Percentiles rank a stretch among this genome's conserved stretches.
phyloP scores from a whole-genome alignment of 2,329 filamentous ascomycete genomes.

The Zelopaecilomyces penicillatus region DNA sequence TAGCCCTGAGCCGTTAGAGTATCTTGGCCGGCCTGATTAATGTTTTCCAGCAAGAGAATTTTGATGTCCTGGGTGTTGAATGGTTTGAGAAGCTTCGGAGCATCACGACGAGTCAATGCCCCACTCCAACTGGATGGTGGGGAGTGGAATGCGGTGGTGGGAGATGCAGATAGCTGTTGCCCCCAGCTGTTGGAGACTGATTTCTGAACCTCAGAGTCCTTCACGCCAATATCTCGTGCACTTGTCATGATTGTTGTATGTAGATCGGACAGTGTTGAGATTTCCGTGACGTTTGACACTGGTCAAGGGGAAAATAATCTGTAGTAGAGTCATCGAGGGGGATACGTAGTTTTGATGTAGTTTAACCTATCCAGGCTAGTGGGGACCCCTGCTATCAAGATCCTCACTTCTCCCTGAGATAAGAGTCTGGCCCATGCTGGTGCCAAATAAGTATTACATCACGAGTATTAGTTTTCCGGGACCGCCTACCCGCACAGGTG shows the following conservation, averaged over 20 bases:
- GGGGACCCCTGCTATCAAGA: too few species aligned
- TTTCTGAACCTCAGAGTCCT: slow-evolving; percentile 25
- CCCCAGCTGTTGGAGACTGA: slow-evolving; percentile 52
- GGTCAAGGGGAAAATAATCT: too few species aligned
- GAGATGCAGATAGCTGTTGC: slow-evolving; percentile 58
- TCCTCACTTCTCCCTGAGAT: too few species aligned
- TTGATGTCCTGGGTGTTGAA: slow-evolving; percentile 96
- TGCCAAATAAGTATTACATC: too few species aligned
- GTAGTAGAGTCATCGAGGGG: too few species aligned
- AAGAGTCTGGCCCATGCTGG: too few species aligned
- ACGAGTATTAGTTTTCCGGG: too few species aligned
- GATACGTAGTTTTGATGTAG: too few species aligned
- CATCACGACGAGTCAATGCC: slow-evolving; percentile 29
- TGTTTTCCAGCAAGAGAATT: slow-evolving; percentile 89
- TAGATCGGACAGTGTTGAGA: too few species aligned
- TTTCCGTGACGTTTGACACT: too few species aligned
- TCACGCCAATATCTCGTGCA: slow-evolving; percentile 37
- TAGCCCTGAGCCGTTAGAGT: slow-evolving; percentile 83
- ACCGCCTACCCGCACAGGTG: too few species aligned
- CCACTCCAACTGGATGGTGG: slow-evolving; percentile 55
- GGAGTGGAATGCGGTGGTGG: slow-evolving; percentile 66
- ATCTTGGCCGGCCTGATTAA: slow-evolving; percentile 81
- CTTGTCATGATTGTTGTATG: slow-evolving; percentile 30
- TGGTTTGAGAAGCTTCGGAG: slow-evolving; percentile 75
- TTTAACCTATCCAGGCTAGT: too few species aligned